These are phyloP conservation scores for Aspergillus sp. DNA, from an alignment of 2,329 filamentous ascomycete genomes.

Conservation along the genomic window DNA sequence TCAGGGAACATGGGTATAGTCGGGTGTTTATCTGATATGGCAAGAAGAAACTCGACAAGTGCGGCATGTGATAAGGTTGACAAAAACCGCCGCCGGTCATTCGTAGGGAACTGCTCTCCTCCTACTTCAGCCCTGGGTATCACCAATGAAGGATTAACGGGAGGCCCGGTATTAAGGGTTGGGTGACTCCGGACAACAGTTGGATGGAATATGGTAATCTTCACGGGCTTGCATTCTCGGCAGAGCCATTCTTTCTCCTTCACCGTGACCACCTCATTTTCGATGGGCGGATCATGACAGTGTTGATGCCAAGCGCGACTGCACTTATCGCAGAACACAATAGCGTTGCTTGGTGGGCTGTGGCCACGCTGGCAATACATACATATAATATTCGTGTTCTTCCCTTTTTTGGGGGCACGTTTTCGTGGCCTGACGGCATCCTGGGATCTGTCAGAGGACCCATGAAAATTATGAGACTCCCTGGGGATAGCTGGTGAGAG, in stretches of 20 bases:
- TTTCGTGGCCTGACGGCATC: slow-evolving; percentile 56
- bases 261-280: slow-evolving; percentile 66
- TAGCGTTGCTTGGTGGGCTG: slow-evolving; percentile 71
- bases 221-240: slow-evolving; percentile 56
- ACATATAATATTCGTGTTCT: slow-evolving; percentile 56
- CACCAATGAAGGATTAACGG: slow-evolving; percentile 14
- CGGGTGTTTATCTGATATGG: slow-evolving; percentile 61
- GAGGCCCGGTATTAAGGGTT: slow-evolving; percentile 8
- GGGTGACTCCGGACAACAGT: slow-evolving; percentile 35
- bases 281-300: slow-evolving; percentile 75
- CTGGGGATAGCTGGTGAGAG: slow-evolving; percentile 26
- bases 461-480: slow-evolving; percentile 15
- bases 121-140: slow-evolving; percentile 26
- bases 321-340: slow-evolving; percentile 84
- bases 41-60: slow-evolving; percentile 65
- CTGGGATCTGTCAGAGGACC: slow-evolving; percentile 12
- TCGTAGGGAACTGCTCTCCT: slow-evolving; percentile 28
- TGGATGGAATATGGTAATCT: slow-evolving; percentile 45
- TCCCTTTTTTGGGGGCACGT: slow-evolving; percentile 48
- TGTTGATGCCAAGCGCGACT: slow-evolving; percentile 77
- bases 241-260: slow-evolving; percentile 73
- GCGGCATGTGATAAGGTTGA: slow-evolving; percentile 59
- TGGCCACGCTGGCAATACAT: slow-evolving; percentile 70
- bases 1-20: slow-evolving; percentile 64
- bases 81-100: slow-evolving; percentile 64